Evolutionary conservation across 2,329 filamentous ascomycete species (phyloP).

Genomic region (Penicillium fuscoglaucum): DNA sequence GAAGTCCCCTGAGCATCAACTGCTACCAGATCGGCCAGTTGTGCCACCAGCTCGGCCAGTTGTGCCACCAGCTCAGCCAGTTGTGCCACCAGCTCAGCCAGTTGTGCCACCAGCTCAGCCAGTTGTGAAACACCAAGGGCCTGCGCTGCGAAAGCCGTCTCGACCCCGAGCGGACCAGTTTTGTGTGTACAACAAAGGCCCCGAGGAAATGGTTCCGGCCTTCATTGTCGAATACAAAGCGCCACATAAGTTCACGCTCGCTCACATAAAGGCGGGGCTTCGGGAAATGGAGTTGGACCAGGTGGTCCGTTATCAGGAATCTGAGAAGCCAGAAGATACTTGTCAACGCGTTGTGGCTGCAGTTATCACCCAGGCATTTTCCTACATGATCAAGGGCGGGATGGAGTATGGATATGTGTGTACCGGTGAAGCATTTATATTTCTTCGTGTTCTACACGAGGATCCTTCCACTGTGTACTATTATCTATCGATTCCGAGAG

Average conservation of each 20-base stretch:
- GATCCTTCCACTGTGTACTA: not conserved
- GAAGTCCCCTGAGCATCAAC: no score
- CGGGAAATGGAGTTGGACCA: not conserved
- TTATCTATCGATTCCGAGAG: not conserved
- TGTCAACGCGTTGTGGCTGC: not conserved
- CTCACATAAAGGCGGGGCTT: not conserved
- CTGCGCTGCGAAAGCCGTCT: no score
- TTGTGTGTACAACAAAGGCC: no score
- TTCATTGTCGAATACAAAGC: not conserved
- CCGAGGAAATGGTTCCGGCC: not conserved
- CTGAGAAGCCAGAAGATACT: not conserved
- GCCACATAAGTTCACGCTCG: not conserved
- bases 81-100: no score
- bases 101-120: no score
- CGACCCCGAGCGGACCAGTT: no score
- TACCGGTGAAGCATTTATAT: not conserved
- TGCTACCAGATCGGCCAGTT: no score
- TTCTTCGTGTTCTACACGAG: not conserved
- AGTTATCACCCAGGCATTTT: not conserved
- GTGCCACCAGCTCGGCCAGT: no score
- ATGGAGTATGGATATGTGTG: not conserved
- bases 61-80: no score
- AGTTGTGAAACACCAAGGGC: no score
- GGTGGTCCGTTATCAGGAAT: not conserved
- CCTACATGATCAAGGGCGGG: not conserved